A percentile compares a stretch with the other conserved stretches of the same genome.
phyloP scores from a whole-genome alignment of 2,329 filamentous ascomycete species.

The Ustulina deusta region DNA sequence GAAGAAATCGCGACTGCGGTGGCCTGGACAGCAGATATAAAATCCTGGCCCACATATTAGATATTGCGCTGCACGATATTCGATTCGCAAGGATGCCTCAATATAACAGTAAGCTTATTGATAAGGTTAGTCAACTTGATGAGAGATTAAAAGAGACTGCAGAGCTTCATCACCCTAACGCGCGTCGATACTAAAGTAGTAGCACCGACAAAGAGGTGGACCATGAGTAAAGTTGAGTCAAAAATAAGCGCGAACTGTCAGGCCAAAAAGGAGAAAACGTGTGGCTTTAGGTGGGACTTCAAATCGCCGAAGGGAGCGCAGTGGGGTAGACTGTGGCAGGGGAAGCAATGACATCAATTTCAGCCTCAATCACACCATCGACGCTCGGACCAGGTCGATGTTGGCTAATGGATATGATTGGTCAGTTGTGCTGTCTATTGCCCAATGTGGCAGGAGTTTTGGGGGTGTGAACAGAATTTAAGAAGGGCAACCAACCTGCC shows the following conservation, averaged over 20 bases:
- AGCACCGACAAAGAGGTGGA: no score
- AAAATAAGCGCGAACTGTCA: no score
- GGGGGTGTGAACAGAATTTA: background rate
- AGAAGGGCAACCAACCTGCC: background rate
- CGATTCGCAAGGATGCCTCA: background rate
- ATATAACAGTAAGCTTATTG: conserved; percentile 13
- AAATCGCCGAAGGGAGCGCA: background rate
- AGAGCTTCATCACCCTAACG: background rate
- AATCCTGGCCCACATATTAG: conserved; percentile 14
- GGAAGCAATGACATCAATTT: conserved; percentile 42
- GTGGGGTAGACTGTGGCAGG: conserved; percentile 11
- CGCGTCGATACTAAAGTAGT: background rate
- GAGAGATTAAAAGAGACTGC: background rate
- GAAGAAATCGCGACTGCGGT: no score
- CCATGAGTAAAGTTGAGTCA: no score
- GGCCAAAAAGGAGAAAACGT: background rate
- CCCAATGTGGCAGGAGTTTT: conserved; percentile 37
- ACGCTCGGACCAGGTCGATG: conserved; percentile 33
- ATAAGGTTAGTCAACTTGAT: background rate
- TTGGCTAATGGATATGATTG: conserved; percentile 36
- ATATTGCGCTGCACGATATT: no score
- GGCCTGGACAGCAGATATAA: background rate
- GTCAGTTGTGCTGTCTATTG: conserved; percentile 12
- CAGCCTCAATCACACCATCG: conserved; percentile 46
- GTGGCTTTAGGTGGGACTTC: no score